phyloP scores from a whole-genome alignment of 2,329 filamentous ascomycete genomes.

The Sporothrix pseudoabietina region DNA sequence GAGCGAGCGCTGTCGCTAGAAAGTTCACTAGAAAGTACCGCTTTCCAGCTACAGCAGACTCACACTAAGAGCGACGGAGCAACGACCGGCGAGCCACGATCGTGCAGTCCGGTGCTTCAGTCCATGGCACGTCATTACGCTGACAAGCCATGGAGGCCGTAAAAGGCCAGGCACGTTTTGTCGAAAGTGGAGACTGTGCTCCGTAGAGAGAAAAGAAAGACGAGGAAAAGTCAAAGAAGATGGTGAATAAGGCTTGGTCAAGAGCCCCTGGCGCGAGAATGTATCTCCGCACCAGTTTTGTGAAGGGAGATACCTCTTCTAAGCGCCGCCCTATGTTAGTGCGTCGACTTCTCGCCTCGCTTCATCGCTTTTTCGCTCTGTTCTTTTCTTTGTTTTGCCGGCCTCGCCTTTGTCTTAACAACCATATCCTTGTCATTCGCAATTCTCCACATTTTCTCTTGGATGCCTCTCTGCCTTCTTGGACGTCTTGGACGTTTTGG shows the following conservation, averaged over 20 bases:
- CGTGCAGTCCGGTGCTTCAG: neutral
- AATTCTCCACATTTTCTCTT: neutral
- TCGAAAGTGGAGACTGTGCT: neutral
- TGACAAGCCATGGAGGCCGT: neutral
- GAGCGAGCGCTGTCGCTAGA: neutral
- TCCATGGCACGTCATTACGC: neutral
- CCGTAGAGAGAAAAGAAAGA: neutral
- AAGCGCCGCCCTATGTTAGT: conserved; percentile 11
- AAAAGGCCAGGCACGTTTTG: neutral
- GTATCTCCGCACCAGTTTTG: neutral
- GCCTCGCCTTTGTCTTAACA: neutral
- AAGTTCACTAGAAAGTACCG: neutral
- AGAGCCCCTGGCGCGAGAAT: neutral
- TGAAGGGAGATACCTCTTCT: neutral
- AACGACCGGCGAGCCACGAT: neutral
- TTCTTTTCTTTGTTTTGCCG: neutral
- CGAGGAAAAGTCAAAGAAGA: neutral
- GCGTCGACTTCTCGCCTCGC: neutral
- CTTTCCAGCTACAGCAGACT: neutral
- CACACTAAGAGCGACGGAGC: neutral
- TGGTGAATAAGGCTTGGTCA: conserved; percentile 7
- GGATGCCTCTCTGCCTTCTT: neutral
- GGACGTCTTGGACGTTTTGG: neutral
- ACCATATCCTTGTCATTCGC: neutral
- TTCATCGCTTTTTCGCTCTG: neutral